These are phyloP conservation scores for Passalora sequoiae DNA, from an alignment of 2,329 filamentous ascomycete genomes.

Conservation along the genomic window DNA sequence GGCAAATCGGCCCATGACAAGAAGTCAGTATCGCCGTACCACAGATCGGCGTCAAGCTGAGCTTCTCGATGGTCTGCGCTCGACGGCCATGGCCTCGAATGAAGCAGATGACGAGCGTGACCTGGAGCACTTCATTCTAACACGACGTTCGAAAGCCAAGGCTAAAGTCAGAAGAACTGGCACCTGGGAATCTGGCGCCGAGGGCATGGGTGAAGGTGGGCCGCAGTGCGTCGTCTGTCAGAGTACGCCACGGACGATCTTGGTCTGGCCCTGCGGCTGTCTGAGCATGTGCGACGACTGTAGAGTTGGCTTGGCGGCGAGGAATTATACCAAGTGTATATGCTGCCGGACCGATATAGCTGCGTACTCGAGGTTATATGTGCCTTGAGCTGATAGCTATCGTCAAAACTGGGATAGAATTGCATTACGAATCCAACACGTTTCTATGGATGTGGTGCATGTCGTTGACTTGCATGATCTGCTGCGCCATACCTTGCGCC, in stretches of 20 bases:
- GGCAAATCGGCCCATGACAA: conserved; percentile 69
- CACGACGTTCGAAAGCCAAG: conserved; percentile 48
- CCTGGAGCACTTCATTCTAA: conserved; percentile 56
- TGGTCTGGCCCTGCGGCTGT: conserved; percentile 95
- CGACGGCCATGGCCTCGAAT: conserved; percentile 31
- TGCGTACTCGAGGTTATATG: conserved; percentile 86
- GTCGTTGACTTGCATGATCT: too few relatives aligned
- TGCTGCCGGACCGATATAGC: conserved; percentile 84
- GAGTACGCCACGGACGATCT: conserved; percentile 73
- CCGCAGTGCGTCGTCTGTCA: conserved; percentile 94
- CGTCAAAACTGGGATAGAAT: too few relatives aligned
- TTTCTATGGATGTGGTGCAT: too few relatives aligned
- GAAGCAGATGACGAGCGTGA: conserved; percentile 54
- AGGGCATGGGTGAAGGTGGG: conserved; percentile 66
- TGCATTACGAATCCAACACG: too few relatives aligned
- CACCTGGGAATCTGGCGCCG: conserved; percentile 66
- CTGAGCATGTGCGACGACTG: conserved; percentile 93
- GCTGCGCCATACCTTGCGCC: too few relatives aligned
- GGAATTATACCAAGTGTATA: conserved; percentile 95
- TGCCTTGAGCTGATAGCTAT: too few relatives aligned
- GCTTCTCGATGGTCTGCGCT: conserved; percentile 51
- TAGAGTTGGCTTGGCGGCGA: conserved; percentile 85
- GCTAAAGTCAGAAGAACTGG: conserved; percentile 15
- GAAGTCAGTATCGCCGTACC: conserved; percentile 67
- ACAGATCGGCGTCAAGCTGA: conserved; percentile 64